Evolutionary conservation across 352 stramenopile genomes (phyloP), one percentile per base, ranked within the genome.

Genomic region (Blastocystis sp.): DNA sequence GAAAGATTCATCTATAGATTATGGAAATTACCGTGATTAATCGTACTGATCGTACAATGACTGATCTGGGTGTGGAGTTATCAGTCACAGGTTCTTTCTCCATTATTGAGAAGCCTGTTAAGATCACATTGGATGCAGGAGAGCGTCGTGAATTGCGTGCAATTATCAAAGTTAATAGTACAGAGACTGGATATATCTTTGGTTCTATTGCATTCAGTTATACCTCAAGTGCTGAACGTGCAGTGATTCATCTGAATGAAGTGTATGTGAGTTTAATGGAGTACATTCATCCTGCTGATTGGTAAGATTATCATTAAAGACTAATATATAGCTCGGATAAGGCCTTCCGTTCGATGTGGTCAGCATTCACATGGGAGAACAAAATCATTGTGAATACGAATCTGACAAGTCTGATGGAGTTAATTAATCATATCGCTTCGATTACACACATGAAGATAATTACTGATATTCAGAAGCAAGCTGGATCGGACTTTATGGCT

Each of bases 201-300:
- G 97, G 97, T 81, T 99, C 96, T 57, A 99, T 99, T 91, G 96
- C 99, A 51, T 99, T 99, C 91, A 96, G 98, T 90, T 98, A 97
- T 89, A 94, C 95, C 42, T 95, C 93, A 24, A 95, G 92, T 30
- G 95, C 96, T 75, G 96, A 99, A 90, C 98, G 98, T 91, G 98
- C 95, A 78, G 98, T 98, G 90, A 96, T 99, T 81, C 98, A 99
- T 91, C 91, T 99, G 80, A 99, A 99, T 92, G 97, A 99, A 91
- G 99, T 99, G 90, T 96, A 98, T 91, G 93, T 99, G 89, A 97
- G 99, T 91, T 99, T 99, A 76, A 99, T 99, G 97, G 97, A 99
- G 91, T 99, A 99, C 94, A 99, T 99, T 91, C 95, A 97, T 89
- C 96, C 97, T 68, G 94, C 93, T 19, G 93, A 92, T 60, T 96